phyloP scores from a whole-genome alignment of 371 early-diverging fungal genomes.

The Chytridiales sp. region DNA sequence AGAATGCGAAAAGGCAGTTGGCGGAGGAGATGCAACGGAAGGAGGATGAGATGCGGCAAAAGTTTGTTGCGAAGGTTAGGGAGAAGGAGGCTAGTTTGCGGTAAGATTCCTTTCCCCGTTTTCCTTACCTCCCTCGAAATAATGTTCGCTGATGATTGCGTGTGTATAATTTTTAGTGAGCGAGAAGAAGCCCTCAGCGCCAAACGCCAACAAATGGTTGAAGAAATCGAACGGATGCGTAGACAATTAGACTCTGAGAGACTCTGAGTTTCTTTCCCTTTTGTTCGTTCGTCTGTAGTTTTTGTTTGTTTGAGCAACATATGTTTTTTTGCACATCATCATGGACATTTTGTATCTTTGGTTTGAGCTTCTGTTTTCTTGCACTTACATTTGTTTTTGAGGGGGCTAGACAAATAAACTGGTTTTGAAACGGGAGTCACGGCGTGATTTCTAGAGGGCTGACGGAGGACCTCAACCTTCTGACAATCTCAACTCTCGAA shows the following conservation, averaged over 20 bases:
- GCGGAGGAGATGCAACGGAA: conserved; percentile 69
- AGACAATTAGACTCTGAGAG: conserved; percentile 37
- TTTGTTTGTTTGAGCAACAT: not conserved
- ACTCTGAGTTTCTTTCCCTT: not conserved
- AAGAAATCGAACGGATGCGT: conserved; percentile 57
- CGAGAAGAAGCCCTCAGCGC: conserved; percentile 62
- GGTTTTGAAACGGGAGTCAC: no score
- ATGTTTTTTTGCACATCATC: no score
- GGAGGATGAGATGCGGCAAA: conserved; percentile 73
- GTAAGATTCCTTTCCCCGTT: conserved; percentile 10
- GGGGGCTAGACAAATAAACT: no score
- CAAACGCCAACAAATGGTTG: conserved; percentile 56
- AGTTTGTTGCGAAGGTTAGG: conserved; percentile 71
- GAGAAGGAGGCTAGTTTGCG: conserved; percentile 69
- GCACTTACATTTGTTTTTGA: no score
- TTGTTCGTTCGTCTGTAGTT: conserved; percentile 1
- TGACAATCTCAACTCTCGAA: no score
- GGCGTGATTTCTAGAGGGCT: no score
- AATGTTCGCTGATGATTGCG: not conserved
- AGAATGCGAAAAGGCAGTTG: conserved; percentile 53
- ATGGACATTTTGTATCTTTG: no score
- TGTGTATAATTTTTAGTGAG: conserved; percentile 27
- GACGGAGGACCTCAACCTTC: no score
- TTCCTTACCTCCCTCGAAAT: not conserved
- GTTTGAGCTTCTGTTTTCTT: no score